phyloP scores from a whole-genome alignment of 2,329 filamentous ascomycete genomes.

The Pyrenophora seminiperda region DNA sequence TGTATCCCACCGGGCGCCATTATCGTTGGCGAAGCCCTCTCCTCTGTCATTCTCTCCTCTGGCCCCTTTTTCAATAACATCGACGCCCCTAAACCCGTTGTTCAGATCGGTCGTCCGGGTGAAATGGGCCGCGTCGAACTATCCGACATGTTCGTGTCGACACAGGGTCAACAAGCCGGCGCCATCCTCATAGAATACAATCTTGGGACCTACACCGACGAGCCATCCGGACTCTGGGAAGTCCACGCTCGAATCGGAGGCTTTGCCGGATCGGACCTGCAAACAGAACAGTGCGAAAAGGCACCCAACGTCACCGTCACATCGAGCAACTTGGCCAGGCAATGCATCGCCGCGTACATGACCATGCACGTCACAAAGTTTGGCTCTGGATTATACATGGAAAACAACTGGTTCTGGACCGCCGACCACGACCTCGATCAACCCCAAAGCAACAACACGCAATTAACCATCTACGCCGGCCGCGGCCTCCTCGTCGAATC shows the following conservation, averaged over 20 bases:
- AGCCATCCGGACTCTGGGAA: slow-evolving; percentile 80
- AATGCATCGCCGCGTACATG: slow-evolving; percentile 74
- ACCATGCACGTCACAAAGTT: slow-evolving; percentile 56
- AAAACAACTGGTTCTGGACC: slow-evolving; percentile 93
- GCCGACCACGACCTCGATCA: slow-evolving; percentile 81
- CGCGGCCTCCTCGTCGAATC: slow-evolving; percentile 77
- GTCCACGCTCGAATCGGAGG: slow-evolving; percentile 85
- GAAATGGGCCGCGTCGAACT: slow-evolving; percentile 70
- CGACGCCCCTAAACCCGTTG: slow-evolving; percentile 63
- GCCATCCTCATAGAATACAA: slow-evolving; percentile 77
- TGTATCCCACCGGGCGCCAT: slow-evolving; percentile 70
- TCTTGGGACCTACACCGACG: slow-evolving; percentile 58
- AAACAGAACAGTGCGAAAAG: slow-evolving; percentile 78
- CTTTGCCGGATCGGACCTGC: slow-evolving; percentile 75
- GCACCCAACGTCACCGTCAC: slow-evolving; percentile 65
- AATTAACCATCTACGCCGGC: slow-evolving; percentile 85
- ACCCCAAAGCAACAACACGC: slow-evolving; percentile 62
- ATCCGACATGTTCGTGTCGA: slow-evolving; percentile 73
- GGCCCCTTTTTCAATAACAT: slow-evolving; percentile 60
- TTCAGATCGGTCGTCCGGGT: slow-evolving; percentile 69
- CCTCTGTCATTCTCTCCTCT: slow-evolving; percentile 79
- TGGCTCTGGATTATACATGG: slow-evolving; percentile 70
- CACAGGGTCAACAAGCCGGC: slow-evolving; percentile 68
- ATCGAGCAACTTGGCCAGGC: slow-evolving; percentile 56
- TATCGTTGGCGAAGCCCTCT: slow-evolving; percentile 84